These are phyloP conservation scores for Psilocybe tampanensis DNA, from an alignment of 768 basidiomycete species.

Conservation along the genomic window DNA sequence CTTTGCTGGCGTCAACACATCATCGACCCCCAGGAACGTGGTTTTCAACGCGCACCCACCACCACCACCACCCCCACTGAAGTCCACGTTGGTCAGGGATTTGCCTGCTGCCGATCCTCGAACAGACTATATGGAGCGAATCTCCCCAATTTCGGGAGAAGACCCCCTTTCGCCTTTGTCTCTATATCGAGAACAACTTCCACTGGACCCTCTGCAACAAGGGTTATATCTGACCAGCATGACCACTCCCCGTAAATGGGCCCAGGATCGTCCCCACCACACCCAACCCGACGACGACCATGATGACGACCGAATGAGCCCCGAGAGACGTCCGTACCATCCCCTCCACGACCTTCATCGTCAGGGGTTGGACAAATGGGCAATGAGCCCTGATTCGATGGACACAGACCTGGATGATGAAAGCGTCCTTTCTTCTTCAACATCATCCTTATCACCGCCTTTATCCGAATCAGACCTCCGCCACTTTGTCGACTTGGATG, in stretches of 20 bases:
- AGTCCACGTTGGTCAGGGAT: constrained; percentile 35
- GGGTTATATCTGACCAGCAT: not conserved
- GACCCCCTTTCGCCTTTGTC: constrained; percentile 12
- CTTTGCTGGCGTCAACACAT: constrained; percentile 33
- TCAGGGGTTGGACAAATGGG: constrained; percentile 3
- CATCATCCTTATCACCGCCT: constrained; percentile 16
- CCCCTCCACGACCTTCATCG: not conserved
- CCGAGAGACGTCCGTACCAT: not conserved
- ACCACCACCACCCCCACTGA: constrained; percentile 45
- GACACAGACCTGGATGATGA: constrained; percentile 22
- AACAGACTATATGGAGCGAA: constrained; percentile 2
- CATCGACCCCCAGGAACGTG: constrained; percentile 29
- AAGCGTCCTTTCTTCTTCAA: constrained; percentile 12
- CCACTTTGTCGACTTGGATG: constrained; percentile 1
- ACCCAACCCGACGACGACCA: constrained; percentile 8
- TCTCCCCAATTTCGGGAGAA: not conserved
- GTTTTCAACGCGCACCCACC: constrained; percentile 23
- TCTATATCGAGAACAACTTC: not conserved
- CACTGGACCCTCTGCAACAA: not conserved
- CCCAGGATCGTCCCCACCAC: not conserved
- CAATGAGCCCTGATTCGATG: constrained; percentile 16
- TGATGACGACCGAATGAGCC: constrained; percentile 7
- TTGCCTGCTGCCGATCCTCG: constrained; percentile 36
- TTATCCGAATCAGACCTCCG: constrained; percentile 7
- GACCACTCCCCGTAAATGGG: not conserved